phyloP scores from a whole-genome alignment of 2,329 filamentous ascomycete species.

The Bertia moriformis region DNA sequence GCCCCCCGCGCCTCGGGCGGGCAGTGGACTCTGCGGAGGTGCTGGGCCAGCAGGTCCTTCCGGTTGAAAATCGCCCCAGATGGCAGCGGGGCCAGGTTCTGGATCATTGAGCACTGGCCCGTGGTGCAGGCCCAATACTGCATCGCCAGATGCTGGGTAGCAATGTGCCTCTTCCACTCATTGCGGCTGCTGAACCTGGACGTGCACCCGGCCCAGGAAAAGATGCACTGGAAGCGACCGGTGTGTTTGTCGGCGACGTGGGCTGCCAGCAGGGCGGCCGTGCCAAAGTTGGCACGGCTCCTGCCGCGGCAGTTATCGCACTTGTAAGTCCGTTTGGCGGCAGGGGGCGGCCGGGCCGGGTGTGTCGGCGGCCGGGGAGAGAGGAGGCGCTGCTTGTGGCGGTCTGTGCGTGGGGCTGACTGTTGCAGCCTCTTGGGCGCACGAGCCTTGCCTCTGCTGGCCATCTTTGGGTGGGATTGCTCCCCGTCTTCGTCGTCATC shows the following conservation, averaged over 20 bases:
- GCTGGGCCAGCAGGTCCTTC: conserved; percentile 82
- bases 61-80: conserved; percentile 67
- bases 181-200: conserved; percentile 70
- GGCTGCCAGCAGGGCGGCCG: no score
- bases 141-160: conserved; percentile 64
- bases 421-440: no score
- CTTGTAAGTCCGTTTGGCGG: no score
- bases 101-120: conserved; percentile 31
- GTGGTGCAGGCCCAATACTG: conserved; percentile 64
- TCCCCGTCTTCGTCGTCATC: no score
- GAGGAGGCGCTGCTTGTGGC: no score
- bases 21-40: conserved; percentile 73
- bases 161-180: conserved; percentile 86
- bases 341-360: no score
- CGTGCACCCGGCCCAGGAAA: conserved; percentile 61
- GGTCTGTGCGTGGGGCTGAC: no score
- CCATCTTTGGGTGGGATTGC: no score
- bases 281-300: no score
- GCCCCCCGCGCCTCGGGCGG: conserved; percentile 24
- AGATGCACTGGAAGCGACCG: conserved; percentile 61
- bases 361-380: no score
- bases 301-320: no score
- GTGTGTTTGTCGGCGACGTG: conserved; percentile 38
- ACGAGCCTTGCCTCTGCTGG: no score
- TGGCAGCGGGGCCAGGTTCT: conserved; percentile 14